Evolutionary conservation across 2,329 filamentous ascomycete genomes (phyloP).

Genomic region (Stagonosporopsis cucurbitacearum): DNA sequence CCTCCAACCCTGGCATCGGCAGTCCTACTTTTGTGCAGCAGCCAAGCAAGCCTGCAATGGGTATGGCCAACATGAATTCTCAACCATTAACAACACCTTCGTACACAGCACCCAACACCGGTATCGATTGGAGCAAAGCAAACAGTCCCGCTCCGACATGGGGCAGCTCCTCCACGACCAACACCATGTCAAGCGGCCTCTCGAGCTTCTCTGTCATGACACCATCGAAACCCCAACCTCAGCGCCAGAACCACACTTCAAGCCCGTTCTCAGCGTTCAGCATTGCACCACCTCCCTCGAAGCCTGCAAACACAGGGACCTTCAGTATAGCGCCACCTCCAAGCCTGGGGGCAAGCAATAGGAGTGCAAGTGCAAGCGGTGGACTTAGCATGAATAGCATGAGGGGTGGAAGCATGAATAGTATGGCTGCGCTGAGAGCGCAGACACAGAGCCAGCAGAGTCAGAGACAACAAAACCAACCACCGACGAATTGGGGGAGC

Average conservation of each 20-base stretch:
- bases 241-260: slow-evolving; percentile 24
- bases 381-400: slow-evolving; percentile 29
- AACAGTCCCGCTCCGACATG: slow-evolving; percentile 31
- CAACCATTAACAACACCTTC: slow-evolving; percentile 33
- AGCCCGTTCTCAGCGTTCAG: slow-evolving; percentile 45
- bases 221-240: slow-evolving; percentile 44
- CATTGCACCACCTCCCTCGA: slow-evolving; percentile 48
- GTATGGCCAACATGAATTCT: slow-evolving; percentile 42
- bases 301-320: slow-evolving; percentile 19
- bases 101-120: slow-evolving; percentile 30
- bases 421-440: slow-evolving; percentile 32
- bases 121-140: slow-evolving; percentile 44
- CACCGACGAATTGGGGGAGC: slow-evolving; percentile 29
- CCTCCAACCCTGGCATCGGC: slow-evolving; percentile 44
- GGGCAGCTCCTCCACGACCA: slow-evolving; percentile 27
- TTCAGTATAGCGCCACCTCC: slow-evolving; percentile 42
- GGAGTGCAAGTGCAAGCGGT: slow-evolving; percentile 8
- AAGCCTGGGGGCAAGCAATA: slow-evolving; percentile 17
- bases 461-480: slow-evolving; percentile 28
- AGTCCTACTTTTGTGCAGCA: slow-evolving; percentile 45
- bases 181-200: slow-evolving; percentile 23
- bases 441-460: slow-evolving; percentile 33
- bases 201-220: slow-evolving; percentile 62
- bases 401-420: slow-evolving; percentile 27
- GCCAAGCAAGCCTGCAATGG: slow-evolving; percentile 42